Base-by-base conservation (phyloP, 805 yeast genomes). In the Spathaspora arborariae region DNA sequence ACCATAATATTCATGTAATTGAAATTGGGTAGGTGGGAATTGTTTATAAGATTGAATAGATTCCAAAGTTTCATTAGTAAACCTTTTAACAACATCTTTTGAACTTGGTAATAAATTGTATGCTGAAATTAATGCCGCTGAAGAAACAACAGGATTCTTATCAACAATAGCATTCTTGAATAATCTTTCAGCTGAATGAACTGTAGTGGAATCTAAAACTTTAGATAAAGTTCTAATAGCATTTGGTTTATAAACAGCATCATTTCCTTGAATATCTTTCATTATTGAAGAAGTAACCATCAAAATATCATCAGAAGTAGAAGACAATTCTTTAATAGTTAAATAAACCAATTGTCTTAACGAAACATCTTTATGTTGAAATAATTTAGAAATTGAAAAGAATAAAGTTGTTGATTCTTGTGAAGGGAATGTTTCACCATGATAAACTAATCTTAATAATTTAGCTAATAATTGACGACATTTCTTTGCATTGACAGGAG, bases 261-360 rank as follows among this genome's bases (percentile, higher is more conserved):
- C 95, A 47, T 92, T 92, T 54, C 83, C 84, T 70, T 95, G 97
- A 45, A 94, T 88, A 70, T 94, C 99, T 70, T 91, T 91, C 97
- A 94, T 94, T 62, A 94, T 91, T 21, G 96, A 90, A 2, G 97
- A 88, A 21, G 99, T 94, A 21, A 92, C 97, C 98, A 94, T 94
- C 66, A 94, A 79, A 47, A 90, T 89, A 67, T 92, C 96, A 67
- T 94, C 97, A 18, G 97, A 88, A 52, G 85, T 79, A 16, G 84
- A 69, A 42, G 92, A 80, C 52, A 94, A 78, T 66, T 92, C 97
- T 72, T 94, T 94, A 67, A 92, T 90, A 13, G 97, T 92, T 64
- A 94, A 75, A 62, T 92, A 94, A 15, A 92, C 96, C 72, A 88
- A 79, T 70, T 94, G 99, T 67, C 99, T 85, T 62, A 94, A 78